A percentile compares a stretch with the other conserved stretches of the same genome.
phyloP scores from a whole-genome alignment of 2,329 filamentous ascomycete genomes.

The Ceratocystis cacaofunesta region DNA sequence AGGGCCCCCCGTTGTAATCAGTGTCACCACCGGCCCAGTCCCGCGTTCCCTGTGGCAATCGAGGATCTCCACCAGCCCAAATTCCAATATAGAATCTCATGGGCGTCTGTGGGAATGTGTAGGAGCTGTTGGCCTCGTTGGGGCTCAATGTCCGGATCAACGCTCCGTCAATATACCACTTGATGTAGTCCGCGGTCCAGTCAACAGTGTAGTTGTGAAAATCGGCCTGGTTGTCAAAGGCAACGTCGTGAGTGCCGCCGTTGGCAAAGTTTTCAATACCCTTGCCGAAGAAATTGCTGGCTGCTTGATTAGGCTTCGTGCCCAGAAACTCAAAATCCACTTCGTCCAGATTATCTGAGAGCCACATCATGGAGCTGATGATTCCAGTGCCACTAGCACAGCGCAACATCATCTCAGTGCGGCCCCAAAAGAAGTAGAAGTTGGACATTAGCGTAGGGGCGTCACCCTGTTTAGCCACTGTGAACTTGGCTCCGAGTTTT shows the following conservation, averaged over 20 bases:
- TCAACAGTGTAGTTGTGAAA: conserved; percentile 64
- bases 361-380: conserved; percentile 66
- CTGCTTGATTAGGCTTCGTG: conserved; percentile 43
- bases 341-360: conserved; percentile 74
- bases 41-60: conserved; percentile 40
- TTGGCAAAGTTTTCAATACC: conserved; percentile 49
- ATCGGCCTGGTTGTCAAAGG: conserved; percentile 40
- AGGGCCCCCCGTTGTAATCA: conserved; percentile 51
- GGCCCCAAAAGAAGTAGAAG: conserved; percentile 78
- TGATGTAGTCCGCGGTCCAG: conserved; percentile 53
- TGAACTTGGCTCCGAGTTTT: conserved; percentile 54
- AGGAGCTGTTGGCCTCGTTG: conserved; percentile 44
- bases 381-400: conserved; percentile 61
- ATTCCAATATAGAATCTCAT: conserved; percentile 55
- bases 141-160: conserved; percentile 49
- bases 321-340: conserved; percentile 79
- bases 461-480: conserved; percentile 52
- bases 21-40: conserved; percentile 57
- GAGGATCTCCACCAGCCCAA: conserved; percentile 47
- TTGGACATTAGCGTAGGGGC: conserved; percentile 65
- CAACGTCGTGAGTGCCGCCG: conserved; percentile 41
- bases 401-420: conserved; percentile 63
- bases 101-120: conserved; percentile 61
- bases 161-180: conserved; percentile 55
- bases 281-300: conserved; percentile 71